Evolutionary conservation across 352 stramenopile species (phyloP).

Genomic region (Pythium brassicae): DNA sequence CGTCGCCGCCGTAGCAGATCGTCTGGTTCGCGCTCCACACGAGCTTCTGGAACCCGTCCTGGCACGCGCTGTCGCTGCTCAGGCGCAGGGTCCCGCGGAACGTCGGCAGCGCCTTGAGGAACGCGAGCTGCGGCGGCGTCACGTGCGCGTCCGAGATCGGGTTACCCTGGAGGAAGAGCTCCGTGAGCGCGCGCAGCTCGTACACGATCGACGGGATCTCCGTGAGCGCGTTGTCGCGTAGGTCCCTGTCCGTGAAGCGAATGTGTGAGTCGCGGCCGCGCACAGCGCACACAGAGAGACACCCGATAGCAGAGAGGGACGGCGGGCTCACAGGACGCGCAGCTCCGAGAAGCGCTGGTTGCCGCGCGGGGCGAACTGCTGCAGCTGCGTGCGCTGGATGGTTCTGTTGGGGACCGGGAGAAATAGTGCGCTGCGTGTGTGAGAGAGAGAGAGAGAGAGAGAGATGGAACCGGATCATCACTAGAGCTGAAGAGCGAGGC

Average conservation of each 20-base stretch:
- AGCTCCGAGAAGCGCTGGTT: conserved; percentile 36
- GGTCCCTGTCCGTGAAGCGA: conserved; percentile 29
- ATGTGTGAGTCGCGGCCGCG: background rate
- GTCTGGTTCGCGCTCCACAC: conserved; percentile 42
- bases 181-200: conserved; percentile 49
- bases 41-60: conserved; percentile 37
- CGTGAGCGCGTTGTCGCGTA: conserved; percentile 58
- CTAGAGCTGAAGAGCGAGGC: conserved; percentile 4
- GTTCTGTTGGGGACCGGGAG: conserved; percentile 23
- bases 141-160: conserved; percentile 48
- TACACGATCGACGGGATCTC: conserved; percentile 68
- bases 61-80: conserved; percentile 27
- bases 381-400: conserved; percentile 55
- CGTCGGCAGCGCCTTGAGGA: conserved; percentile 40
- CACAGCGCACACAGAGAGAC: background rate
- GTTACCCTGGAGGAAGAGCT: conserved; percentile 51
- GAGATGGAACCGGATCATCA: too few relatives aligned
- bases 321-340: conserved; percentile 39
- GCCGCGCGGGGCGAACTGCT: conserved; percentile 56
- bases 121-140: conserved; percentile 44
- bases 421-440: too few relatives aligned
- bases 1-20: conserved; percentile 40
- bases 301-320: too few relatives aligned
- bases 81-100: conserved; percentile 45
- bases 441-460: too few relatives aligned